Evolutionary conservation across 2,329 filamentous ascomycete species (phyloP), one percentile per base, ranked within the genome.

Genomic region (Stenocarpella maydis): DNA sequence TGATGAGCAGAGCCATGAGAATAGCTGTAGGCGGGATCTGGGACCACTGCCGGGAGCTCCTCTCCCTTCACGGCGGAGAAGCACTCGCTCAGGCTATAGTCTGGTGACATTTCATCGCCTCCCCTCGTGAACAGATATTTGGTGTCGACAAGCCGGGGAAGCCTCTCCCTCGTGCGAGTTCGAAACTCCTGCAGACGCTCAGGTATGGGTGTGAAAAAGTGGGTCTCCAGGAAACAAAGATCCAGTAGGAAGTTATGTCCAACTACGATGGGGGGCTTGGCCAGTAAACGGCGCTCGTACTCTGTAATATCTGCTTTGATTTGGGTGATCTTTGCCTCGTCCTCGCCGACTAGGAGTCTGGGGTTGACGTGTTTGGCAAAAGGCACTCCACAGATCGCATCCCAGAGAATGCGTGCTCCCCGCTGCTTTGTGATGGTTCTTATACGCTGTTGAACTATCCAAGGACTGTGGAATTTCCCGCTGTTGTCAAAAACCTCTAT

Each of bases 91-190:
- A 77, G 72, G 17, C 5, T 73, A 9, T 69, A 53, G 1, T 71
- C 68, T 4, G 72, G 47, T 90, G 97, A 41, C 93, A 97, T 73
- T 91, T 96, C 76, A 89, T 97, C 68, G 91, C 89, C 2, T 88
- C 91, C 8, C 86, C 92, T 0, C 90, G 92, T 65, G 90, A 92
- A 0, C 88, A 93, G 66, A 88, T 97, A 12, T 77, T 97, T 49
- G 91, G 93, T 41, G 87, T 97, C 43, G 89, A 92, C 65, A 77
- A 86, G 67, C 0, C 78, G 76, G 0, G 83, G 81, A 47, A 84
- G 82, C 3, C 87, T 73, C 1, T 77, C 73, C 72, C 88, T 84
- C 2, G 90, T 81, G 2, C 78, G 75, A 7, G 76, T 70, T 47
- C 82, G 79, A 74, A 91, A 92, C 26, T 85, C 84, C 3, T 82